Evolutionary conservation across 305 asterid species (phyloP).

Genomic region (Fraxinus latifolia): DNA sequence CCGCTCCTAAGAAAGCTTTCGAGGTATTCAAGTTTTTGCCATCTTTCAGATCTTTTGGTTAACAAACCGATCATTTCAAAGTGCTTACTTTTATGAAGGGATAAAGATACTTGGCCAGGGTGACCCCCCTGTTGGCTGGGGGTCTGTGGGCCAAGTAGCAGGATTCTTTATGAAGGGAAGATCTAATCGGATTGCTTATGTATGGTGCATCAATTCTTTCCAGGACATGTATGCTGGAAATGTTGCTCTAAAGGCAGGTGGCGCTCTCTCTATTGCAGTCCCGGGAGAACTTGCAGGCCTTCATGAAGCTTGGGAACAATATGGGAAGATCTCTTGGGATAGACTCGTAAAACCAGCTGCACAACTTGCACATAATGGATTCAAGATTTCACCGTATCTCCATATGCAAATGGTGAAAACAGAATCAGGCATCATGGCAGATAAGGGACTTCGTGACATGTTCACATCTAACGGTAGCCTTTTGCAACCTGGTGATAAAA

Average conservation of each 20-base stretch:
- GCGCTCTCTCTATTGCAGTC: constrained; percentile 61
- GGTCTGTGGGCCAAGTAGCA: neutral
- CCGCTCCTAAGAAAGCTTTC: constrained; percentile 57
- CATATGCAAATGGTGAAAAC: constrained; percentile 47
- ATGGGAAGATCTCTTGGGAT: constrained; percentile 59
- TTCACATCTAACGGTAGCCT: constrained; percentile 57
- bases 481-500: constrained; percentile 40
- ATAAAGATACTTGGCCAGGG: neutral
- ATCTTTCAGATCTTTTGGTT: neutral
- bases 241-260: constrained; percentile 35
- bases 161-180: neutral
- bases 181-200: neutral
- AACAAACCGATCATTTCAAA: neutral
- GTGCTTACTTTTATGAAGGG: neutral
- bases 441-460: constrained; percentile 45
- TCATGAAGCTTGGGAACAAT: constrained; percentile 46
- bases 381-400: constrained; percentile 57
- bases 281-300: constrained; percentile 82
- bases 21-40: constrained; percentile 31
- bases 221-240: constrained; percentile 61
- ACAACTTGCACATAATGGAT: constrained; percentile 45
- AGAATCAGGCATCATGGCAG: constrained; percentile 38
- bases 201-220: neutral
- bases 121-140: neutral
- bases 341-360: constrained; percentile 61